Evolutionary conservation across 805 yeast genomes (phyloP), one percentile per base, ranked within the genome.

Genomic region (baker's yeast (Saccharomyces cerevisiae)): DNA sequence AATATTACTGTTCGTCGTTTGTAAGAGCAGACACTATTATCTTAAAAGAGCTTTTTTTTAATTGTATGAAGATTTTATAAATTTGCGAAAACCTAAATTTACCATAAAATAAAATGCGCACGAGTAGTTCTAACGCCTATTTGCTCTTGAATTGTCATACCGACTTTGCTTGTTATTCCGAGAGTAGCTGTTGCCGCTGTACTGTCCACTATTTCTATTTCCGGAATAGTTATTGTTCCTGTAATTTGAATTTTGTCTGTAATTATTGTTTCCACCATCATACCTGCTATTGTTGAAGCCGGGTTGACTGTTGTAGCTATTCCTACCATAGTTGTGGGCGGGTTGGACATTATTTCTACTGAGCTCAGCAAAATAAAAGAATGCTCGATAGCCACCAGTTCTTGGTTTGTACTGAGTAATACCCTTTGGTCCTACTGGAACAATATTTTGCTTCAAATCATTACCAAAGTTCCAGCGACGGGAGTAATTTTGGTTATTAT

Each of bases 301-400:
- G 8, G 43, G 8, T 36, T 47, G 50, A 17, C 17, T 27, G 36
- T 28, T 28, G 50, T 28, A 28, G 24, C 50, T 41, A 27, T 6
- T 36, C 24, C 17, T 36, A 36, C 22, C 11, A 36, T 36, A 9
- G 24, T 17, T 36, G 28, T 51, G 5, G 13, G 32, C 43, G 13
- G 47, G 28, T 26, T 31, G 24, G 28, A 22, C 52, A 65, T 21
- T 36, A 24, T 36, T 36, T 10, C 43, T 32, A 32, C 14, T 57
- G 62, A 61, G 50, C 61, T 61, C 60, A 58, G 68, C 68, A 68
- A 67, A 57, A 62, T 61, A 62, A 49, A 78, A 61, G 54, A 77
- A 78, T 11, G 77, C 70, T 56, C 76, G 74, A 59, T 75, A 79
- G 3, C 84, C 83, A 50, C 84, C 84, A 41, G 70, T 71, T 53